Evolutionary conservation across 768 basidiomycete species (phyloP), one percentile per base, ranked within the genome.

Genomic region (Serpula lacrymans): DNA sequence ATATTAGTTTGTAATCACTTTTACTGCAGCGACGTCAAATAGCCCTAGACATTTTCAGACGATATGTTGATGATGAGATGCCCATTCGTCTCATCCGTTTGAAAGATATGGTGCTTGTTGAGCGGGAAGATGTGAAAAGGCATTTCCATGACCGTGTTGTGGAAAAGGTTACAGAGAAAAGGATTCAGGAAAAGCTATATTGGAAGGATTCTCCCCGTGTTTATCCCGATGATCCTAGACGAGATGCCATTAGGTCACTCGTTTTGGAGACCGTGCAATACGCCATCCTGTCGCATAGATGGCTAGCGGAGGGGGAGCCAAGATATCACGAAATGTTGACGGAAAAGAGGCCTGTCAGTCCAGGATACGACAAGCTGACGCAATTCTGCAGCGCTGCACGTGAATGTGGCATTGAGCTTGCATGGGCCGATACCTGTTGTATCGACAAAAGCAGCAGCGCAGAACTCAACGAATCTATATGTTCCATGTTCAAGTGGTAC

Each of bases 401-500:
- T 8, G 20, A 33, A n/a, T 27, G 35, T n/a, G 13, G 13, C 8
- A 24, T 37, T n/a, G 17, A 28, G 11, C 33, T 34, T 7, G 45
- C 28, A 21, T 45, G 43, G 47, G 20, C 30, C 11, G 37, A 45
- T 11, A 45, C 44, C 1, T 37, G 21, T 9, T 49, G 48, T 28
- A 42, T 46, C 35, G 41, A 49, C 39, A 49, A 40, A 17, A 11
- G 24, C 33, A 49, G 48, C 27, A 49, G 48, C 34, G 34, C 48
- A 3, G 48, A 49, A 24, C 39, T 49, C n/a, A 34, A 41, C 12
- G 48, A 49, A 20, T 45, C 48, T 25, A 41, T 49, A 10, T 34
- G 39, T 6, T 46, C 48, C 16, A 49, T 49, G 48, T 49, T 46
- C 37, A 29, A 22, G 20, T 49, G 48, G 48, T 49, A 49, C 27